phyloP scores from a whole-genome alignment of 2,329 filamentous ascomycete species.

The Colletotrichum australisinense region DNA sequence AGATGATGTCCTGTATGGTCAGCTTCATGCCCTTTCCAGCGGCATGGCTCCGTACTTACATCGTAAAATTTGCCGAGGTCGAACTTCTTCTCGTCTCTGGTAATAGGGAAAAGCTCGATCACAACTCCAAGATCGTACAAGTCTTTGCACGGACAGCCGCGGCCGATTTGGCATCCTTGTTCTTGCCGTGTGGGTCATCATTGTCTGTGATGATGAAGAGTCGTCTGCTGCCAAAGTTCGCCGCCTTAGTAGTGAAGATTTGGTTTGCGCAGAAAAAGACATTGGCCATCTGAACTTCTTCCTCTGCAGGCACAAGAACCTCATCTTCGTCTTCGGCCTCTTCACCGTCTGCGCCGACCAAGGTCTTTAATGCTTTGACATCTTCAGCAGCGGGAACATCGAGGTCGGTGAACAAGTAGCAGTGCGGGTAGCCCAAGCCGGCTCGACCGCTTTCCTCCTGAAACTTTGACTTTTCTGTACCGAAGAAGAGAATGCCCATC shows the following conservation, averaged over 20 bases:
- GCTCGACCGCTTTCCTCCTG: constrained; percentile 72
- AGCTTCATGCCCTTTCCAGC: not conserved
- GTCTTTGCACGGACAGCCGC: constrained; percentile 90
- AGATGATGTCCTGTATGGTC: constrained; percentile 81
- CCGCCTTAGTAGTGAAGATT: constrained; percentile 93
- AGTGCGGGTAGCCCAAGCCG: constrained; percentile 83
- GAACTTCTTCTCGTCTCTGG: constrained; percentile 76
- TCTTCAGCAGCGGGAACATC: constrained; percentile 89
- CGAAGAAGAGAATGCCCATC: constrained; percentile 95
- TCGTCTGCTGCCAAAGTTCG: constrained; percentile 91
- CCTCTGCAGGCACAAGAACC: constrained; percentile 76
- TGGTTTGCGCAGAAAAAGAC: constrained; percentile 96
- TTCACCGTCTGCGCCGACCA: constrained; percentile 86
- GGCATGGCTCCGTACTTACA: constrained; percentile 59
- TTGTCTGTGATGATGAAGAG: constrained; percentile 98
- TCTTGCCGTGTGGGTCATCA: constrained; percentile 81
- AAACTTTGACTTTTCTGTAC: constrained; percentile 86
- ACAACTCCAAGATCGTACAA: constrained; percentile 92
- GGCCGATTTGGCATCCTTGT: constrained; percentile 78
- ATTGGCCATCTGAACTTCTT: constrained; percentile 84
- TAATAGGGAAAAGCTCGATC: constrained; percentile 94
- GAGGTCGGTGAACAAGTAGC: constrained; percentile 90
- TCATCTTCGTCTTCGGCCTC: constrained; percentile 78
- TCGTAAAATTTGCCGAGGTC: constrained; percentile 92
- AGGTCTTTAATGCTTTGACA: constrained; percentile 79